Base-by-base conservation (phyloP, 2,329 filamentous ascomycete species). In the Decorospora gaudefroyi region DNA sequence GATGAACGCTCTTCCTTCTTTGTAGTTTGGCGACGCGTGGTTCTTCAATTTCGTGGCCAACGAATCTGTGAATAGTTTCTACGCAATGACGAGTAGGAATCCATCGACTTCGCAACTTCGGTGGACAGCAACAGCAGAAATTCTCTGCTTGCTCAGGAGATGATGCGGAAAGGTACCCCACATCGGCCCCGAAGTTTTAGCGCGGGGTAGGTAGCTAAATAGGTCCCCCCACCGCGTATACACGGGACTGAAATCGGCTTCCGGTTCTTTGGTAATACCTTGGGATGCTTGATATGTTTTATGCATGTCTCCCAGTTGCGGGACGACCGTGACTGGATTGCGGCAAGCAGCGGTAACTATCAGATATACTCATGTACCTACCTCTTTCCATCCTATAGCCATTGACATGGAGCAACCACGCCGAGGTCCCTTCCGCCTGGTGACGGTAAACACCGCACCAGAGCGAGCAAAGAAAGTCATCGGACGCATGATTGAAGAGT, bases 381-480 rank as follows among this genome's bases (percentile, higher is more conserved):
- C 21, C 10, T 6, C 10, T 6, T 6, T 23, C 21, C 21, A 23
- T 23, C 21, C 10, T 23, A 6, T 23, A 23, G 21, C 21, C 21
- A 23, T 6, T 23, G 6, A 23, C 21, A 6, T 10, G 10, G 10
- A 23, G 26, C 33, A 16, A 16, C 38, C 29, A 30, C 49, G 35
- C 43, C 56, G 49, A 56, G 81, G 81, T 12, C 82, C 82, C 3
- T 87, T 77, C 70, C 79, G 74, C 56, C 77, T 87, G 9, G 78
- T 86, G 19, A 87, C 83, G 1, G 83, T 87, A 53, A 87, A 87
- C 70, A 86, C 79, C 1, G 82, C 79, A 1, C 84, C 84, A 0
- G 83, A 85, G 51, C 75, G 84, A 42, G 85, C 84, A 22, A 80
- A 82, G 69, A 70, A 74, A 6, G 68, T 88, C 22, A 79, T 86